These are phyloP conservation scores for Symmetrospora coprosmae DNA, from an alignment of 768 basidiomycete species.

Conservation along the genomic window DNA sequence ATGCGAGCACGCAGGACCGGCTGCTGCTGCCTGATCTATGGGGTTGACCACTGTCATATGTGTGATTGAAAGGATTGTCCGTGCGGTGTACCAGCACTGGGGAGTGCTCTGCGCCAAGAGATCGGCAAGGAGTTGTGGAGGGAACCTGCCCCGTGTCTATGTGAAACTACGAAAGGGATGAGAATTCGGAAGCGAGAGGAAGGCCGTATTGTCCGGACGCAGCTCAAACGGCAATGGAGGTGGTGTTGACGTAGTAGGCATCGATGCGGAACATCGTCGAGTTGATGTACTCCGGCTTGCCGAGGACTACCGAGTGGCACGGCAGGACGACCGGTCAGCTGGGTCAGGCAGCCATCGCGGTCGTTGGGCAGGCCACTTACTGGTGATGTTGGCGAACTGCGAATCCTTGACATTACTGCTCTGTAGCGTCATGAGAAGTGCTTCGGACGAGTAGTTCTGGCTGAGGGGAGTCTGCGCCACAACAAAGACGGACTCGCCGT, in stretches of 20 bases:
- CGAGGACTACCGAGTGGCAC: constrained; percentile 14
- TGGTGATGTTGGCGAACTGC: constrained; percentile 5
- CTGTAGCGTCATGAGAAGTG: constrained; percentile 12
- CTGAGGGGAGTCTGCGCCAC: constrained; percentile 7
- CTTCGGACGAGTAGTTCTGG: not conserved
- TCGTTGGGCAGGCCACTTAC: not conserved
- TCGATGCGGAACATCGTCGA: constrained; percentile 21
- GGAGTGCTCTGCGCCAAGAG: too few relatives aligned
- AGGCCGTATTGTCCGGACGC: not conserved
- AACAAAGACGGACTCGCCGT: constrained; percentile 7
- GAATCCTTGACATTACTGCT: not conserved
- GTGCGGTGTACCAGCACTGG: too few relatives aligned
- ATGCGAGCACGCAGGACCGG: too few relatives aligned
- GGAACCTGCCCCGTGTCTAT: not conserved
- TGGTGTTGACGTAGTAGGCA: constrained; percentile 8
- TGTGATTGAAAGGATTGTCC: too few relatives aligned
- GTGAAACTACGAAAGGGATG: too few relatives aligned
- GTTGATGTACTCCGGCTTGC: constrained; percentile 15
- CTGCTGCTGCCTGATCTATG: too few relatives aligned
- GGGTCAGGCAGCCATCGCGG: not conserved
- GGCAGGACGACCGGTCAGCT: too few relatives aligned
- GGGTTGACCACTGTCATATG: too few relatives aligned
- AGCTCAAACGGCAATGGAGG: too few relatives aligned
- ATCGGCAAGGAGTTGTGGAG: not conserved
- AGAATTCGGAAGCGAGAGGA: not conserved